Conservation (phyloP, 495 filamentous ascomycete genomes). For the Polyplosphaeria fusca region DNA sequence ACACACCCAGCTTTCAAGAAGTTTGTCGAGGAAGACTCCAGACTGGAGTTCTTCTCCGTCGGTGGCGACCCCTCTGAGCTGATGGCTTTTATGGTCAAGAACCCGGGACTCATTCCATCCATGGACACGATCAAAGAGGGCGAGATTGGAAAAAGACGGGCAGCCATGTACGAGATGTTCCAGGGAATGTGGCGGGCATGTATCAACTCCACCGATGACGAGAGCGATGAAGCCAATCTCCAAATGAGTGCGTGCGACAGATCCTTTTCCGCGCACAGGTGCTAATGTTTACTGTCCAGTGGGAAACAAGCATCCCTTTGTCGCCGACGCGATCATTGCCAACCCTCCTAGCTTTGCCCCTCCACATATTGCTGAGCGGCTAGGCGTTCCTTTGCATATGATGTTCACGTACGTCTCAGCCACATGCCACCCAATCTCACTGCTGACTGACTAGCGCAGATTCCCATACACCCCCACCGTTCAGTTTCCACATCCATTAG, state of each 20-base stretch:
- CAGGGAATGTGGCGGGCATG: conserved; percentile 45
- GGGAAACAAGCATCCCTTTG: conserved; percentile 37
- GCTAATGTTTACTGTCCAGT: conserved; percentile 33
- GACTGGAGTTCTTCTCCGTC: conserved; percentile 68
- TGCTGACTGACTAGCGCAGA: conserved; percentile 17
- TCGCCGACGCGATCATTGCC: conserved; percentile 45
- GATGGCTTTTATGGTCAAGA: conserved; percentile 82
- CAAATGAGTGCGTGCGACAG: conserved; percentile 47
- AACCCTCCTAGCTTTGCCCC: conserved; percentile 43
- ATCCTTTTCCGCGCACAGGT: conserved; percentile 38
- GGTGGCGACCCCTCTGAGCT: conserved; percentile 70
- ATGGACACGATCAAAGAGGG: conserved; percentile 63
- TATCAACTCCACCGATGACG: conserved; percentile 47
- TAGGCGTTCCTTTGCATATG: conserved; percentile 44
- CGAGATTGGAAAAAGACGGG: conserved; percentile 58
- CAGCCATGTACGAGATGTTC: conserved; percentile 55
- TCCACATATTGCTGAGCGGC: conserved; percentile 42
- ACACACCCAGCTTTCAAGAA: conserved; percentile 66
- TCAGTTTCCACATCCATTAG: conserved; percentile 43
- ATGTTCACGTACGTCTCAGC: conserved; percentile 40
- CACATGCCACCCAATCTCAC: not conserved
- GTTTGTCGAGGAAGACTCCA: conserved; percentile 61
- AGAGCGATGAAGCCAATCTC: conserved; percentile 49
- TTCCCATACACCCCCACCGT: conserved; percentile 42
- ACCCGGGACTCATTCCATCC: conserved; percentile 66